These are phyloP conservation scores for Gossypium raimondii DNA, from an alignment of 345 rosid genomes.

Conservation along the genomic window DNA sequence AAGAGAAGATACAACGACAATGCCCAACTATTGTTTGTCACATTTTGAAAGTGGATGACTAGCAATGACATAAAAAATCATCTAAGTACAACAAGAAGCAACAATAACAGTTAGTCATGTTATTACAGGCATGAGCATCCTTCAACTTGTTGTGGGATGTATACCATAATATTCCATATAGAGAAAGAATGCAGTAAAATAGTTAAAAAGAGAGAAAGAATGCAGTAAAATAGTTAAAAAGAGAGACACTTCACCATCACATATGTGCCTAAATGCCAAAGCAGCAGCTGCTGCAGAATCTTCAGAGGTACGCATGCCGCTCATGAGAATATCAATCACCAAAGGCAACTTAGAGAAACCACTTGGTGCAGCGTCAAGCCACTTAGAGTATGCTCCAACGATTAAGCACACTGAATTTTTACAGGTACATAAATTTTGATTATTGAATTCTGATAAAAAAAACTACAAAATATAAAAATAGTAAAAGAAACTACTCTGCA, in stretches of 20 bases:
- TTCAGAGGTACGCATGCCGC: slow-evolving; percentile 69
- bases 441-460: slow-evolving; percentile 11
- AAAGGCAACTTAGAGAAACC: slow-evolving; percentile 71
- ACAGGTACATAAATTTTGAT: slow-evolving; percentile 16
- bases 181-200: background rate
- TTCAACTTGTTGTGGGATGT: background rate
- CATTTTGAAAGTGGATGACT: background rate
- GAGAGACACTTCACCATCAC: background rate
- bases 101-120: background rate
- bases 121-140: background rate
- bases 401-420: slow-evolving; percentile 82
- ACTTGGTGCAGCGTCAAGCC: slow-evolving; percentile 82
- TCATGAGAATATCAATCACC: slow-evolving; percentile 11
- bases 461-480: slow-evolving; percentile 7
- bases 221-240: background rate
- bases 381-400: slow-evolving; percentile 94
- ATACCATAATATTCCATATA: background rate
- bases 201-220: background rate
- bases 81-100: background rate
- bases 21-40: background rate
- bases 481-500: background rate
- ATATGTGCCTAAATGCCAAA: slow-evolving; percentile 68
- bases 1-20: background rate
- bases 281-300: slow-evolving; percentile 99
- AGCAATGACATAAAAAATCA: background rate